These are phyloP conservation scores for Hypoxylon sp. DNA, from an alignment of 2,329 filamentous ascomycete genomes.

Conservation along the genomic window DNA sequence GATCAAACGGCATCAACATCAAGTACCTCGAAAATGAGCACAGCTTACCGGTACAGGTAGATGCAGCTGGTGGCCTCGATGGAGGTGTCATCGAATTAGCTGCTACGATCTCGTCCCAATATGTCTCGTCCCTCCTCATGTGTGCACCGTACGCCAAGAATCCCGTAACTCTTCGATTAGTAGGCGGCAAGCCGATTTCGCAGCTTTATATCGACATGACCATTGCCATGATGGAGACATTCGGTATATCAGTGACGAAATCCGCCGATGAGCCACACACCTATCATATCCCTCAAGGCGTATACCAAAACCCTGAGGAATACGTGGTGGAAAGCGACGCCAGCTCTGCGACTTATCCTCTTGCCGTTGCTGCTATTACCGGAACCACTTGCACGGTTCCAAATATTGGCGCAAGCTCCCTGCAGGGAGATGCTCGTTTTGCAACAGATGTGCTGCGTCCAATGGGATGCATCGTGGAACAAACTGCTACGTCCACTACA, in stretches of 20 bases:
- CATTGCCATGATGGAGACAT: constrained; percentile 94
- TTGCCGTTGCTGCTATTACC: constrained; percentile 93
- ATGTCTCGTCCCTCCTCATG: constrained; percentile 96
- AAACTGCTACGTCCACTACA: constrained; percentile 86
- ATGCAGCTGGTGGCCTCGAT: constrained; percentile 81
- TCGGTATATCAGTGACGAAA: constrained; percentile 81
- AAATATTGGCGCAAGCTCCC: constrained; percentile 90
- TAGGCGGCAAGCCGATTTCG: constrained; percentile 97
- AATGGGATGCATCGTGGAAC: constrained; percentile 92
- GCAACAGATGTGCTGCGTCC: constrained; percentile 87
- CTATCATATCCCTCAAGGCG: constrained; percentile 88
- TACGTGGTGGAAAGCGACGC: constrained; percentile 97
- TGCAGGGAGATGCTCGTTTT: constrained; percentile 95
- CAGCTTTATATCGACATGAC: constrained; percentile 99
- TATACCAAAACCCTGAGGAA: constrained; percentile 82
- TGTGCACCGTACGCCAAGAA: constrained; percentile 96
- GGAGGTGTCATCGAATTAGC: constrained; percentile 91
- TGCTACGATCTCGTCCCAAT: constrained; percentile 97
- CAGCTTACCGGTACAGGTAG: constrained; percentile 84
- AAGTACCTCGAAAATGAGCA: constrained; percentile 85
- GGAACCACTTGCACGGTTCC: constrained; percentile 95
- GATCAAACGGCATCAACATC: constrained; percentile 85
- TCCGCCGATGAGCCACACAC: constrained; percentile 85
- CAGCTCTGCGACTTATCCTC: constrained; percentile 94
- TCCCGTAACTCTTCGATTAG: constrained; percentile 85